Conservation (phyloP, 345 rosid species). For the Eucalyptus erythrocorys region DNA sequence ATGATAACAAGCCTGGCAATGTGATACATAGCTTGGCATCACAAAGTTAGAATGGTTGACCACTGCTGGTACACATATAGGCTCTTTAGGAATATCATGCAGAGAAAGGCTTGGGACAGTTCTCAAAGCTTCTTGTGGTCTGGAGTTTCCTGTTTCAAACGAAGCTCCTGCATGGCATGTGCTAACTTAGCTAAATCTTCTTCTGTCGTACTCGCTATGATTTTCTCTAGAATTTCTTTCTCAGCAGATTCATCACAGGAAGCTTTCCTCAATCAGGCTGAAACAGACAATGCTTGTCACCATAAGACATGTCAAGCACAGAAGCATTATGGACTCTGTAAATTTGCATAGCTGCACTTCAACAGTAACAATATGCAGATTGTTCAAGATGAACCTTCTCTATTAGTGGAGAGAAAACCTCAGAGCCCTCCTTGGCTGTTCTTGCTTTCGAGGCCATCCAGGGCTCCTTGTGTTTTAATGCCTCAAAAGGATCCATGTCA, state of each 20-base stretch:
- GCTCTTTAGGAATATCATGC: constrained; percentile 76
- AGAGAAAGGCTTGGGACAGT: constrained; percentile 70
- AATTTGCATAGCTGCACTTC: constrained; percentile 70
- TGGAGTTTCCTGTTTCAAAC: constrained; percentile 85
- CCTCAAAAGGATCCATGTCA: constrained; percentile 93
- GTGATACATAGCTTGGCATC: neutral
- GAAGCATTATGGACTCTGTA: neutral
- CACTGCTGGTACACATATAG: constrained; percentile 63
- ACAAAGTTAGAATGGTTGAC: constrained; percentile 9
- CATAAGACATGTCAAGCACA: neutral
- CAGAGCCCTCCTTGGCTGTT: constrained; percentile 72
- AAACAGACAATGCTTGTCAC: neutral
- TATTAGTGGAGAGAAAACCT: constrained; percentile 84
- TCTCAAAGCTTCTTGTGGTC: constrained; percentile 90
- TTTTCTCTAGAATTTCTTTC: constrained; percentile 51
- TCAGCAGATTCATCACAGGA: constrained; percentile 76
- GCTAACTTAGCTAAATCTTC: constrained; percentile 90
- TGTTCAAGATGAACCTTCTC: constrained; percentile 72
- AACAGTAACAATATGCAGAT: constrained; percentile 73
- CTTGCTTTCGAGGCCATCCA: constrained; percentile 56
- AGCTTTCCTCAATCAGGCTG: constrained; percentile 87
- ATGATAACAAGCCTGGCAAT: neutral
- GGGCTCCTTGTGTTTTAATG: constrained; percentile 76
- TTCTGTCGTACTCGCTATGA: constrained; percentile 71
- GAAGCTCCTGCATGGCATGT: constrained; percentile 70